A percentile compares a stretch with the other conserved stretches of the same genome.
phyloP scores from a whole-genome alignment of 495 filamentous ascomycete genomes.

The Penicillium dipodomyicola region DNA sequence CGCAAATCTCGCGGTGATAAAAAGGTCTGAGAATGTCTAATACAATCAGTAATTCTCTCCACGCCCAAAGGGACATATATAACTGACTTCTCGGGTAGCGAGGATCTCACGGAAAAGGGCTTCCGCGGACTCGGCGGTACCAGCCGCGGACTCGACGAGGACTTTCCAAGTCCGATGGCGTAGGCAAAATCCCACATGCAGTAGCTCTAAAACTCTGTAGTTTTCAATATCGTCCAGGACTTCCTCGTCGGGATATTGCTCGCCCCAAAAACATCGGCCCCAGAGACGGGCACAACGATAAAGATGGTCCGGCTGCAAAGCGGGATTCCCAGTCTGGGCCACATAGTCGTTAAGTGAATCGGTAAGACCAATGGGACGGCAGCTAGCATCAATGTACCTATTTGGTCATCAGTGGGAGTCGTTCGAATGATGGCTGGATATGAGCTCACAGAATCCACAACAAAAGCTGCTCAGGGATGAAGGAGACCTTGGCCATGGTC shows the following conservation, averaged over 20 bases:
- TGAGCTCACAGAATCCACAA: constrained; percentile 40
- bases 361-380: constrained; percentile 34
- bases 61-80: neutral
- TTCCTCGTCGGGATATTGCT: constrained; percentile 47
- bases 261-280: constrained; percentile 46
- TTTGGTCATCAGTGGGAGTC: constrained; percentile 6
- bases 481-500: constrained; percentile 29
- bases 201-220: constrained; percentile 39
- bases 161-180: constrained; percentile 43
- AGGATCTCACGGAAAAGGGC: constrained; percentile 36
- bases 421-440: neutral
- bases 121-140: constrained; percentile 29
- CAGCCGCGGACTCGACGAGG: constrained; percentile 33
- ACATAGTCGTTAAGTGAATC: constrained; percentile 43
- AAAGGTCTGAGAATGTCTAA: constrained; percentile 43
- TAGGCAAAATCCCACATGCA: constrained; percentile 36
- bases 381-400: constrained; percentile 42
- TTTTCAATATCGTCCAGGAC: constrained; percentile 51
- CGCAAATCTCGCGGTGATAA: constrained; percentile 44
- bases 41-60: constrained; percentile 5
- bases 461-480: constrained; percentile 42
- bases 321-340: constrained; percentile 35
- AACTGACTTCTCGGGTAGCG: constrained; percentile 34
- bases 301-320: constrained; percentile 40
- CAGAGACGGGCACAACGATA: constrained; percentile 42